Conservation (phyloP, 257 asterid species). For the Prunella vulgaris region DNA sequence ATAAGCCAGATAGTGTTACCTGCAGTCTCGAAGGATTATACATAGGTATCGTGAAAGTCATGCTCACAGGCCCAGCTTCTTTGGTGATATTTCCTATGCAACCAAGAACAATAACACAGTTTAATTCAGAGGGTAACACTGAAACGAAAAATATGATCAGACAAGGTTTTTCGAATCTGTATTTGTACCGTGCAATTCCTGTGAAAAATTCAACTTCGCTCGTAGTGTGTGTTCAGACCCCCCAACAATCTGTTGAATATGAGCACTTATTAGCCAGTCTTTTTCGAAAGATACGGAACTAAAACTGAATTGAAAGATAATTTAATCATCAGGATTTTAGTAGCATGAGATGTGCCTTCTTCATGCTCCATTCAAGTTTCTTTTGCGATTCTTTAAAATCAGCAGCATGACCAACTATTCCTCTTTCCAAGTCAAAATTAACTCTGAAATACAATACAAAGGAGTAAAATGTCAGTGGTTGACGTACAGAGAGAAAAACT, state of each 20-base stretch:
- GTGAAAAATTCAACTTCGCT: conserved; percentile 87
- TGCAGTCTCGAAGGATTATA: conserved; percentile 94
- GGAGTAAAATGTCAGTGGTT: conserved; percentile 1
- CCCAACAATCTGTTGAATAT: conserved; percentile 67
- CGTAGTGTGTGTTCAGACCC: conserved; percentile 93
- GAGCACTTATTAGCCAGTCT: conserved; percentile 26
- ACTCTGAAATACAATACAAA: conserved; percentile 46
- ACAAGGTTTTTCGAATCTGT: conserved; percentile 4
- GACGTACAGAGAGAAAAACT: neutral
- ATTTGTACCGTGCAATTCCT: conserved; percentile 82
- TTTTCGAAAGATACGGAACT: neutral
- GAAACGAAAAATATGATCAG: too few relatives aligned
- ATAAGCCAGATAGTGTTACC: conserved; percentile 39
- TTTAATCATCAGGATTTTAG: conserved; percentile 13
- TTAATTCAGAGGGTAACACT: neutral
- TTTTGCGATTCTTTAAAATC: conserved; percentile 87
- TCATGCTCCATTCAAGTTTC: conserved; percentile 89
- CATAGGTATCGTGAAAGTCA: conserved; percentile 98
- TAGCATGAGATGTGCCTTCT: conserved; percentile 57
- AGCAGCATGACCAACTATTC: conserved; percentile 83
- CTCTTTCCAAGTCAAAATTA: conserved; percentile 89
- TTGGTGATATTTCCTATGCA: conserved; percentile 83
- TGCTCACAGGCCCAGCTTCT: conserved; percentile 99
- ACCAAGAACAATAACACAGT: conserved; percentile 11
- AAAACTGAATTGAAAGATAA: conserved; percentile 8